Conservation (phyloP, 129 eudicot genomes). For the Tagetes patula region DNA sequence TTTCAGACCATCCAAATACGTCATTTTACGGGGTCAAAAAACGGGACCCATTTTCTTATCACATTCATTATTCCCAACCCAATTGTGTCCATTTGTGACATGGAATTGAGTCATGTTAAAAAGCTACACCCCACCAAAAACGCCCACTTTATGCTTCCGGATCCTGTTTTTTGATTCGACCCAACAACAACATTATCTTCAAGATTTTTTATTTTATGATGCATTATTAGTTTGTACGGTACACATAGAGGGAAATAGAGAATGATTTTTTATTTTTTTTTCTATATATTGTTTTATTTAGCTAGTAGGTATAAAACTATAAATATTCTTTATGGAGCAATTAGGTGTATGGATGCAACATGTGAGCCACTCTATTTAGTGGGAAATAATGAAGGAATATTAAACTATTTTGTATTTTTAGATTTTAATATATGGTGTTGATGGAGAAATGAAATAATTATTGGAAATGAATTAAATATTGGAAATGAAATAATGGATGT, state of each 20-base stretch:
- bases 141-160: conserved; percentile 36
- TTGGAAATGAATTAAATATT: conserved; percentile 16
- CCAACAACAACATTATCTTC: conserved; percentile 23
- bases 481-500: conserved; percentile 15
- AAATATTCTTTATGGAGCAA: conserved; percentile 26
- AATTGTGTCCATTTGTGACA: conserved; percentile 39
- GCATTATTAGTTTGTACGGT: conserved; percentile 33
- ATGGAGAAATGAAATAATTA: conserved; percentile 4
- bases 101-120: conserved; percentile 40
- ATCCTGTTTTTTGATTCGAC: conserved; percentile 33
- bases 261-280: conserved; percentile 21
- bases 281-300: background rate
- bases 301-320: background rate
- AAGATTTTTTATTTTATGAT: background rate
- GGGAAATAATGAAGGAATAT: conserved; percentile 31
- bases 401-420: background rate
- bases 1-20: background rate
- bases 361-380: conserved; percentile 43
- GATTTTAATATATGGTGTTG: background rate
- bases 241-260: conserved; percentile 24
- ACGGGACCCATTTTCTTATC: conserved; percentile 26
- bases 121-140: conserved; percentile 41
- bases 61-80: conserved; percentile 24
- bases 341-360: conserved; percentile 37
- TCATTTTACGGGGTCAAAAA: conserved; percentile 10